Evolutionary conservation across 2,329 filamentous ascomycete species (phyloP).

Genomic region (Atkinsonella hypoxylon): DNA sequence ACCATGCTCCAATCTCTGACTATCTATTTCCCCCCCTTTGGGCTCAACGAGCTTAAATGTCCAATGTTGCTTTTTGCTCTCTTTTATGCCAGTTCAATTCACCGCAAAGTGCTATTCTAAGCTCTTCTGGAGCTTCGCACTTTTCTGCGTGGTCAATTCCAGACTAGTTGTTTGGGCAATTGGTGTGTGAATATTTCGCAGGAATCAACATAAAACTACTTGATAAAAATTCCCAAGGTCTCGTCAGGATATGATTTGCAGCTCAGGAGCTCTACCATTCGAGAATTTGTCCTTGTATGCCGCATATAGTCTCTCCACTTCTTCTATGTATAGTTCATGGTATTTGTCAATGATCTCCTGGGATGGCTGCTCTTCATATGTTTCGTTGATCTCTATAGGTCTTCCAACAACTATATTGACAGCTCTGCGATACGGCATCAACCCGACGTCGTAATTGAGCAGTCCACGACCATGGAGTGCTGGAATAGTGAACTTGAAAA

Average conservation of each 20-base stretch:
- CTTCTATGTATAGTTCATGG: conserved; percentile 66
- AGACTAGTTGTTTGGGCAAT: too few relatives aligned
- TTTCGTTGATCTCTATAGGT: conserved; percentile 59
- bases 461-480: conserved; percentile 83
- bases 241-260: conserved; percentile 50
- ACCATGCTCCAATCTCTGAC: too few relatives aligned
- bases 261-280: conserved; percentile 46
- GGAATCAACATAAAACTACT: too few relatives aligned
- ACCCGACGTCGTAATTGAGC: conserved; percentile 94
- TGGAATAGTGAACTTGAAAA: conserved; percentile 85
- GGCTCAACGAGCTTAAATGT: too few relatives aligned
- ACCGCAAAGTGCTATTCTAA: background rate
- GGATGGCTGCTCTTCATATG: conserved; percentile 47
- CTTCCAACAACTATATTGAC: conserved; percentile 83
- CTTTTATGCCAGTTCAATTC: background rate
- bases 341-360: conserved; percentile 68
- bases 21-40: too few relatives aligned
- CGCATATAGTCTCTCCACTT: conserved; percentile 63
- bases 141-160: background rate
- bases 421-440: conserved; percentile 84
- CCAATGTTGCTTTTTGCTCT: too few relatives aligned
- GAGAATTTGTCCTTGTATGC: conserved; percentile 69
- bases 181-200: too few relatives aligned
- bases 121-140: background rate
- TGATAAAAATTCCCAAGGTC: background rate